These are phyloP conservation scores for Suillus paluster DNA, from an alignment of 768 basidiomycete species.

Conservation along the genomic window DNA sequence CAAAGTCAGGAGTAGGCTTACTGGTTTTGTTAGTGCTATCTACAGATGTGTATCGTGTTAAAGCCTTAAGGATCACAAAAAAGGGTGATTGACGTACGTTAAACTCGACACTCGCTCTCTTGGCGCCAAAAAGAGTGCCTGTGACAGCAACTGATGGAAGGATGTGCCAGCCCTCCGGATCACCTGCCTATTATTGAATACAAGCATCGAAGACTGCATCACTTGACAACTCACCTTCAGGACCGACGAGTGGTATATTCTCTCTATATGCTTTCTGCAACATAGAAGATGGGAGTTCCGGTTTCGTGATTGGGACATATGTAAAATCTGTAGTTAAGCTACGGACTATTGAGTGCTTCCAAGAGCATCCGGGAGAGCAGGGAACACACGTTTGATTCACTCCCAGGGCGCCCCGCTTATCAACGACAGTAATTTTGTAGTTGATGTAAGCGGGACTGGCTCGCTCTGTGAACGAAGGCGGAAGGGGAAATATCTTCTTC, in stretches of 20 bases:
- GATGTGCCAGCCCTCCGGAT: constrained; percentile 45
- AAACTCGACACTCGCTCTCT: constrained; percentile 32
- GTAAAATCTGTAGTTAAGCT: constrained; percentile 39
- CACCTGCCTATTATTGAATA: constrained; percentile 24
- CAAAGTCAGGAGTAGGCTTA: constrained; percentile 22
- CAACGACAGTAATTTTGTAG: constrained; percentile 54
- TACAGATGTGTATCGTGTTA: constrained; percentile 21
- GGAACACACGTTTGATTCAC: constrained; percentile 44
- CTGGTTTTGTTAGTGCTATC: constrained; percentile 56
- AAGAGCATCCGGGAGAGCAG: neutral
- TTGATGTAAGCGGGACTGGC: constrained; percentile 61
- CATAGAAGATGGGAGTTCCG: constrained; percentile 41
- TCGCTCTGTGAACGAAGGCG: constrained; percentile 59
- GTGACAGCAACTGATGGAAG: constrained; percentile 34
- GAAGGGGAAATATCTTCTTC: constrained; percentile 44
- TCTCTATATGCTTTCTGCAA: constrained; percentile 42
- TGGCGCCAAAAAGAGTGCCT: constrained; percentile 41
- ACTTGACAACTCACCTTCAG: constrained; percentile 25
- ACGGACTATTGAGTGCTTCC: constrained; percentile 2
- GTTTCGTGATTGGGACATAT: constrained; percentile 37
- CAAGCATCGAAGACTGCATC: neutral
- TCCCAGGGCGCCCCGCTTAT: constrained; percentile 52
- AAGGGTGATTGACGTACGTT: constrained; percentile 31
- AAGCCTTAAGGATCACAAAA: neutral
- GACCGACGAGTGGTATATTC: constrained; percentile 37